Evolutionary conservation across 163 green algal species (phyloP), one percentile per base, ranked within the genome.

Genomic region (Smithsoniella earleae): DNA sequence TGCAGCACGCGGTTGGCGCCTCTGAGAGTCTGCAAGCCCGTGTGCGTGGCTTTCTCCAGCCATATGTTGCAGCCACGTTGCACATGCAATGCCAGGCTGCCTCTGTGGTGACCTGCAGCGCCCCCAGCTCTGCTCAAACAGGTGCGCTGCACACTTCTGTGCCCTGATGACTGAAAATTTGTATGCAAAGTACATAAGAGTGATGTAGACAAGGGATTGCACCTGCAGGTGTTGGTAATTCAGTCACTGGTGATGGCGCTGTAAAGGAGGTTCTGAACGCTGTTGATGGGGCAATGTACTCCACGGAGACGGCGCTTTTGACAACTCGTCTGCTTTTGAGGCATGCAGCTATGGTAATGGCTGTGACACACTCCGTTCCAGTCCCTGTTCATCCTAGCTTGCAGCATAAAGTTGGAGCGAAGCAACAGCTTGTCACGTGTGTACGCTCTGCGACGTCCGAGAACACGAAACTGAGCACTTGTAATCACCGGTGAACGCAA

Each of bases 341-440:
- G n/a, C 58, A 69, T 31, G 25, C 4, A 25, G 58, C 58, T n/a
- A 6, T 45, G 18, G 10, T 69, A 33, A 18, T 69, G 58, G 58
- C 58, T 30, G 40, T 69, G 22, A 33, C 43, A 33, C 58, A 69
- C 25, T 3, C 30, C 58, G 58, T 69, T 5, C 1, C 10, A n/a
- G 58, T 69, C 30, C 58, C 58, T 30, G 58, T 69, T 30, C 58
- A 69, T 34, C 58, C 58, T 34, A 69, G 58, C 58, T n/a, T 69
- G 27, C 58, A 69, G 27, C 58, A 69, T 27, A 64, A 64, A 27
- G 13, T 64, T 6, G 49, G 49, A 25, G n/a, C n/a, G n/a, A 54
- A 54, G 44, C 18, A 25, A 18, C 44, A 54, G 44, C 18, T 54
- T 0, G 44, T 54, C 18, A 18, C 20, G 44, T 20, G 20, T 18